Conservation (phyloP, 2,329 filamentous ascomycete genomes). For the Colletotrichum sublineola region DNA sequence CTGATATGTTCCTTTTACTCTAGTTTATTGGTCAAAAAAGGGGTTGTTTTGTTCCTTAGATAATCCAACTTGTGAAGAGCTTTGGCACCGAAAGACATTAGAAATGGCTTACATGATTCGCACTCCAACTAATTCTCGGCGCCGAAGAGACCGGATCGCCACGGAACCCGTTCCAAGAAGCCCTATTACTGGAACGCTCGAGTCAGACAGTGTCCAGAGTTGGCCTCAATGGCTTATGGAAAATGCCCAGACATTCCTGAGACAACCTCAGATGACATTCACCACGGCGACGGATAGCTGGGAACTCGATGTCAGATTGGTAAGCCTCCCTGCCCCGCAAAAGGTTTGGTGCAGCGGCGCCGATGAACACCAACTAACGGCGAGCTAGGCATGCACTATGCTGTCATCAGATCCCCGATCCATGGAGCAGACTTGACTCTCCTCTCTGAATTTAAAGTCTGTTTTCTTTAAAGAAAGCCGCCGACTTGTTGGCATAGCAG, state of each 20-base stretch:
- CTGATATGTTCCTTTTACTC: too few relatives aligned
- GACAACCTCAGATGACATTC: constrained; percentile 17
- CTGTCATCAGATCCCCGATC: constrained; percentile 37
- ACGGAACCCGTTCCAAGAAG: neutral
- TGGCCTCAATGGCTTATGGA: neutral
- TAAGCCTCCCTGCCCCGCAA: constrained; percentile 32
- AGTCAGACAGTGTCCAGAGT: constrained; percentile 16
- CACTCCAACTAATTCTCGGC: neutral
- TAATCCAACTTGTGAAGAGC: neutral
- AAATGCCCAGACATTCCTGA: constrained; percentile 38
- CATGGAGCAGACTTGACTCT: constrained; percentile 8
- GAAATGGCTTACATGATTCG: neutral
- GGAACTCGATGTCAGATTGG: constrained; percentile 24
- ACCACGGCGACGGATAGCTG: constrained; percentile 19
- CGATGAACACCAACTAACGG: constrained; percentile 9
- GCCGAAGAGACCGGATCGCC: neutral
- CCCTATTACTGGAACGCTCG: neutral
- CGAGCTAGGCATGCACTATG: constrained; percentile 38
- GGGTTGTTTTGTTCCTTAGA: too few relatives aligned
- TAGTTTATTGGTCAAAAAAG: too few relatives aligned
- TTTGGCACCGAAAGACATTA: neutral
- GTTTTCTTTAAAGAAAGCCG: neutral
- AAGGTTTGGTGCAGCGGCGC: neutral
- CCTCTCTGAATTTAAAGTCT: neutral
- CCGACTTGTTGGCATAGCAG: neutral